Percentiles rank a stretch among this genome's conserved stretches.
Evolutionary conservation across 345 rosid species (phyloP).

Genomic region (Ceriops decandra): DNA sequence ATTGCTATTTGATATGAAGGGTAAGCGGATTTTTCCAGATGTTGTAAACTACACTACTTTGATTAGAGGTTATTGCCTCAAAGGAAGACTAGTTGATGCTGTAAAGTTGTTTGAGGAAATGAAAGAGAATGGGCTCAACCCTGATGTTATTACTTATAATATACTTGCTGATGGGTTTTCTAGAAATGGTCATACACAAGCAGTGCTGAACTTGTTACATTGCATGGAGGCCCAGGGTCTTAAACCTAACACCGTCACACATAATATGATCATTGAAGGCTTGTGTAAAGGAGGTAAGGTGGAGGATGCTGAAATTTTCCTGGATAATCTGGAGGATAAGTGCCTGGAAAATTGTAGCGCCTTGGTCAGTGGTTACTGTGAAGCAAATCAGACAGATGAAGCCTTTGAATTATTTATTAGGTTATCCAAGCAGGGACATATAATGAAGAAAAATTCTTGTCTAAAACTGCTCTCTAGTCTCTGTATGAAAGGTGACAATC

Average conservation of each 20-base stretch:
- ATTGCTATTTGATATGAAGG: slow-evolving; percentile 57
- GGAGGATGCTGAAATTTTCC: slow-evolving; percentile 55
- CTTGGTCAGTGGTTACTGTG: slow-evolving; percentile 62
- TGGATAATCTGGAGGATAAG: slow-evolving; percentile 34
- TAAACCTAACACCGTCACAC: slow-evolving; percentile 42
- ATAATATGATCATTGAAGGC: slow-evolving; percentile 61
- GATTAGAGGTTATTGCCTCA: slow-evolving; percentile 55
- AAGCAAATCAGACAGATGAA: slow-evolving; percentile 33
- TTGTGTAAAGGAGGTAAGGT: slow-evolving; percentile 60
- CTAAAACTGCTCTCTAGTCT: slow-evolving; percentile 45
- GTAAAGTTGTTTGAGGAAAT: slow-evolving; percentile 49
- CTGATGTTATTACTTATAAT: slow-evolving; percentile 51
- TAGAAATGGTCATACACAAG: slow-evolving; percentile 41
- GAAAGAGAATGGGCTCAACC: slow-evolving; percentile 40
- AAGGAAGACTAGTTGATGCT: slow-evolving; percentile 43
- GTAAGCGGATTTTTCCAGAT: slow-evolving; percentile 45
- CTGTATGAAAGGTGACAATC: slow-evolving; percentile 37
- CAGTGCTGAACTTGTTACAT: slow-evolving; percentile 31
- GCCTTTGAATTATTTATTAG: slow-evolving; percentile 43
- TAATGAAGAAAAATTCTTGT: slow-evolving; percentile 40
- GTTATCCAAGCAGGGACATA: slow-evolving; percentile 28
- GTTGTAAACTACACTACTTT: slow-evolving; percentile 65
- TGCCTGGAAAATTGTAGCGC: slow-evolving; percentile 41
- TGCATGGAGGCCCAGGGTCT: slow-evolving; percentile 41
- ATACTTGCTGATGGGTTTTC: slow-evolving; percentile 54